Base-by-base conservation (phyloP, 2,329 filamentous ascomycete species). In the Dothistroma pini region DNA sequence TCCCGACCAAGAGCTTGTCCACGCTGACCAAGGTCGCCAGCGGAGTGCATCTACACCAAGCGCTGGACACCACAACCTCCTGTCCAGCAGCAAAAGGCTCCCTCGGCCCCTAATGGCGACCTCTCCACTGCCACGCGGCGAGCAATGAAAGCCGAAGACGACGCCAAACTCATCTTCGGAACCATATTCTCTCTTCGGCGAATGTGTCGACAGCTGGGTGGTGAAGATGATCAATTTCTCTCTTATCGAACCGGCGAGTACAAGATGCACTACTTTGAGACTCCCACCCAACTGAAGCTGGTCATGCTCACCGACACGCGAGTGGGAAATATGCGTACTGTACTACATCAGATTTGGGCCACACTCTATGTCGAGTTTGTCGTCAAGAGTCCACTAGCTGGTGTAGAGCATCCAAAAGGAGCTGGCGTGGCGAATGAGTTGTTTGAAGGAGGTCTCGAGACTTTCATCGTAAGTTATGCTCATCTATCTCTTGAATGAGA, bases 221-320 rank as follows among this genome's bases (percentile, higher is more conserved):
- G 93, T 67, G 87, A 91, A 58, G 92, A 97, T 75, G 93, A 97
- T 79, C 85, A 81, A 74, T 99, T 99, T 77, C 89, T 99, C 69
- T 91, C 89, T 69, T 99, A 90, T 79, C 89, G 91, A 69, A 99
- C 95, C 57, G 90, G 84, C 68, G 89, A 96, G 77, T 99, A 99
- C 83, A 97, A 97, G 79, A 85, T 99, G 70, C 95, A 99, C 79
- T 99, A 96, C 81, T 99, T 97, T 83, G 95, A 99, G 81, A 97
- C 95, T 12, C 92, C 93, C 0, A 95, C 92, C 56, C 96, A 91
- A 75, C 87, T 96, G 77, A 96, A 96, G 74, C 96, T 97, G 74
- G 92, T 97, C 73, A 91, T 99, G 88, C 83, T 97, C 73, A 97
- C 95, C 25, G 95, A 97, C 78, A 90, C 90, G 41, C 89, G 86